phyloP scores from a whole-genome alignment of 2,329 filamentous ascomycete species.

The Capronia coronata region DNA sequence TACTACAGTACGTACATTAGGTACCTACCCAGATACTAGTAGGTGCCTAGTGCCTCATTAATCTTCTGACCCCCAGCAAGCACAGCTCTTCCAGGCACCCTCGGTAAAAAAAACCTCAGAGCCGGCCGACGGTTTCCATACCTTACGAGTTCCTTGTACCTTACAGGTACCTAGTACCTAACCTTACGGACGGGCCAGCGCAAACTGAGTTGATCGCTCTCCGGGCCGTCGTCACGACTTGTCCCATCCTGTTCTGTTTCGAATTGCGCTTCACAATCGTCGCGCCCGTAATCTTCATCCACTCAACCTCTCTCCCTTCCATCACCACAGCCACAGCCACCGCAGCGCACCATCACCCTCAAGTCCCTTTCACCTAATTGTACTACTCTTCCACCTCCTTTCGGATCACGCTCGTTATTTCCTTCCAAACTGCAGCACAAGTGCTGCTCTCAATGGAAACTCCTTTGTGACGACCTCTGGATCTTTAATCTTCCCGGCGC shows the following conservation, averaged over 20 bases:
- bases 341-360: slow-evolving; percentile 13
- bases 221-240: slow-evolving; percentile 7
- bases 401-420: slow-evolving; percentile 22
- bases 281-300: slow-evolving; percentile 9
- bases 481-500: slow-evolving; percentile 5
- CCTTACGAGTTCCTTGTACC: background rate
- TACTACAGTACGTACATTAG: too few relatives aligned
- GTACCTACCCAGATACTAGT: background rate
- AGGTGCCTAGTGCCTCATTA: background rate
- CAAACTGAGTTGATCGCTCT: background rate
- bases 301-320: slow-evolving; percentile 15
- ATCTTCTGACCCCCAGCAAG: background rate
- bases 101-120: background rate
- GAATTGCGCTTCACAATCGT: slow-evolving; percentile 21
- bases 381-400: slow-evolving; percentile 10
- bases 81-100: background rate
- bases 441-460: slow-evolving; percentile 18
- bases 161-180: background rate
- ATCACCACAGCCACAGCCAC: slow-evolving; percentile 18
- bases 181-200: background rate
- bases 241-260: slow-evolving; percentile 9
- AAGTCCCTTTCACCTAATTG: slow-evolving; percentile 8
- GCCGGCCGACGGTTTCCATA: background rate
- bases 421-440: slow-evolving; percentile 6
- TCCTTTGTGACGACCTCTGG: slow-evolving; percentile 7